These are phyloP conservation scores for Saccharum officinarum DNA, from an alignment of 176 grass and related monocot genomes.

Conservation along the genomic window DNA sequence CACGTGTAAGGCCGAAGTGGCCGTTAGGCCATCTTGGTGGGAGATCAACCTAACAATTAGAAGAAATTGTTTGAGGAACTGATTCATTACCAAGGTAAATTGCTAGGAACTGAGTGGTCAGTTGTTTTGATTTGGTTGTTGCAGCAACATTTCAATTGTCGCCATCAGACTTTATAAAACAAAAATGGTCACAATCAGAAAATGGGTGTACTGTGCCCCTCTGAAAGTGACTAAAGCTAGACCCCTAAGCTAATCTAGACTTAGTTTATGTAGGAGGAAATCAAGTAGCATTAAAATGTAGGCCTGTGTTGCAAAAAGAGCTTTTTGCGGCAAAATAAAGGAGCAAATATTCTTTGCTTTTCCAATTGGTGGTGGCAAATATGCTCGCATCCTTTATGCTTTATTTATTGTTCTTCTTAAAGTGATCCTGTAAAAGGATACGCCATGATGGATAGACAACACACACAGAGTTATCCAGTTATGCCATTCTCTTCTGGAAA, in stretches of 20 bases:
- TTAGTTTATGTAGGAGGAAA: neutral
- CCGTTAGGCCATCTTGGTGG: too few relatives aligned
- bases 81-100: neutral
- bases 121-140: neutral
- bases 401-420: neutral
- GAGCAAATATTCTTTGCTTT: constrained; percentile 18
- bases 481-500: neutral
- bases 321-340: neutral
- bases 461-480: neutral
- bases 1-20: too few relatives aligned
- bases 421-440: neutral
- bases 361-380: neutral
- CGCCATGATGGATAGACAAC: neutral
- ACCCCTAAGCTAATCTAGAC: neutral
- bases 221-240: neutral
- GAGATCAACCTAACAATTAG: too few relatives aligned
- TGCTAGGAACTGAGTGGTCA: neutral
- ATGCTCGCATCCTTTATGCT: constrained; percentile 21
- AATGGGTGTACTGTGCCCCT: neutral
- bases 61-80: neutral
- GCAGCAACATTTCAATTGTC: neutral
- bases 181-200: neutral
- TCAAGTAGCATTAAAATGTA: neutral
- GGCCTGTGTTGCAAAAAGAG: neutral
- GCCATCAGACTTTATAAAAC: neutral